Evolutionary conservation across 2,329 filamentous ascomycete genomes (phyloP), one percentile per base, ranked within the genome.

Genomic region (Sporothrix brunneoviolacea): DNA sequence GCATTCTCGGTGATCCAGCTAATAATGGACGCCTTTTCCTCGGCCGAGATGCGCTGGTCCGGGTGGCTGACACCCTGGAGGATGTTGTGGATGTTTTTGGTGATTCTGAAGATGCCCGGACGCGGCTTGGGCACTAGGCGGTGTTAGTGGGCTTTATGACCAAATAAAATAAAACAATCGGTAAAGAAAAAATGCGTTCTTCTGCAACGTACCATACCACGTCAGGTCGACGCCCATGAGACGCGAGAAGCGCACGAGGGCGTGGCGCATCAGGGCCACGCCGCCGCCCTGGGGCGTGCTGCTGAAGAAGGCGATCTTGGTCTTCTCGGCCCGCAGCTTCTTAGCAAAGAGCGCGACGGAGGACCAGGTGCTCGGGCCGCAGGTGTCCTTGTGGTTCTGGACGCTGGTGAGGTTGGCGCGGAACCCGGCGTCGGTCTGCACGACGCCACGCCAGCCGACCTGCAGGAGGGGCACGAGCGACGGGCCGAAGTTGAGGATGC

Each of bases 81-180:
- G 56, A 91, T 91, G 67, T 93, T 93, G 77, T 93, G 88, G 59
- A 90, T 86, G 57, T 85, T 90, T 69, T 93, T 93, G 58, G 88
- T 93, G 65, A 88, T 84, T 45, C 86, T 77, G 67, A 93, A 93
- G 10, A 91, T 82, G 15, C 85, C 83, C 3, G 86, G 86, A 45
- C 84, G 82, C 19, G 88, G 86, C 64, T 88, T 89, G 7, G 88
- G 88, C 1, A 91, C 87, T 75, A 91, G 86, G 75, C 59, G 15
- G 30, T 19, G 36, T 46, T 38, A 24, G 45, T 41, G 7, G 15
- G 3, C n/a, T n/a, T n/a, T n/a, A n/a, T n/a, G n/a, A 28, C 8
- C 2, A 37, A 15, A 12, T 12, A 18, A 30, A 12, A 4, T 4
- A 18, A 13, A 4, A 18, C 8, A 22, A 28, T 24, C 4, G 32